phyloP scores from a whole-genome alignment of 1,284 basidiomycete genomes.

The Trametes sp. region DNA sequence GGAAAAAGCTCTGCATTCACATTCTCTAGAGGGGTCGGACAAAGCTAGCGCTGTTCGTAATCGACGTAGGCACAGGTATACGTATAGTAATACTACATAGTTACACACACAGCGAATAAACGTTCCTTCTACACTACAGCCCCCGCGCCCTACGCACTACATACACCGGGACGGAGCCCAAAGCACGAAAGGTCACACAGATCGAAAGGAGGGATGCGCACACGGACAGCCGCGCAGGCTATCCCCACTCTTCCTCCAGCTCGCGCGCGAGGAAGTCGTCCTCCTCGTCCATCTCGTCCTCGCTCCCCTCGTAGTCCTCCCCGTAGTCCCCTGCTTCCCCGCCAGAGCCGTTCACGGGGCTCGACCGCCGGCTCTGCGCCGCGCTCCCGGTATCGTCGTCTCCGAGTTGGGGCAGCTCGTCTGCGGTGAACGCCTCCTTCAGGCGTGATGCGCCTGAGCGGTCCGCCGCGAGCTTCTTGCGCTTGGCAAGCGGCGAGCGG shows the following conservation, averaged over 20 bases:
- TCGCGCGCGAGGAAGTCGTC: slow-evolving; percentile 80
- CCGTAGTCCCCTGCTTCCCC: slow-evolving; percentile 48
- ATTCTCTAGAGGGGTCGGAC: too few relatives aligned
- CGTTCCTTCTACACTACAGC: slow-evolving; percentile 23
- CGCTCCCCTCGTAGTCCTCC: slow-evolving; percentile 51
- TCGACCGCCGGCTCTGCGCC: slow-evolving; percentile 23
- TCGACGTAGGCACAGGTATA: slow-evolving; percentile 20
- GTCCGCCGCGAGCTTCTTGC: slow-evolving; percentile 73
- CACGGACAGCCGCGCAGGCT: slow-evolving; percentile 32
- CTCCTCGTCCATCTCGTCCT: slow-evolving; percentile 58
- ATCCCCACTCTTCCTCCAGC: slow-evolving; percentile 77
- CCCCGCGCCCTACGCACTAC: slow-evolving; percentile 6
- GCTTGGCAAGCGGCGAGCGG: slow-evolving; percentile 77
- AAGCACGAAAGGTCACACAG: slow-evolving; percentile 13
- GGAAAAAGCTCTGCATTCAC: slow-evolving; percentile 12
- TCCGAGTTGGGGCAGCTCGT: slow-evolving; percentile 45
- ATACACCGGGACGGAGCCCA: slow-evolving; percentile 18
- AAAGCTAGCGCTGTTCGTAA: slow-evolving; percentile 14
- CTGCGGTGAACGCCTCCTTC: slow-evolving; percentile 69
- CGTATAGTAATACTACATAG: slow-evolving; percentile 30
- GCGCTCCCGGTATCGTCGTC: slow-evolving; percentile 33
- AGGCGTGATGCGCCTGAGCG: slow-evolving; percentile 69
- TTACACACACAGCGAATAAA: slow-evolving; percentile 27
- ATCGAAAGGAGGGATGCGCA: slow-evolving; percentile 2
- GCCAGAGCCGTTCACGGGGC: slow-evolving; percentile 33